Percentiles rank a stretch among this genome's conserved stretches.
These are phyloP conservation scores for Byssoonygena ceratinophila DNA, from an alignment of 2,329 filamentous ascomycete genomes.

Conservation along the genomic window DNA sequence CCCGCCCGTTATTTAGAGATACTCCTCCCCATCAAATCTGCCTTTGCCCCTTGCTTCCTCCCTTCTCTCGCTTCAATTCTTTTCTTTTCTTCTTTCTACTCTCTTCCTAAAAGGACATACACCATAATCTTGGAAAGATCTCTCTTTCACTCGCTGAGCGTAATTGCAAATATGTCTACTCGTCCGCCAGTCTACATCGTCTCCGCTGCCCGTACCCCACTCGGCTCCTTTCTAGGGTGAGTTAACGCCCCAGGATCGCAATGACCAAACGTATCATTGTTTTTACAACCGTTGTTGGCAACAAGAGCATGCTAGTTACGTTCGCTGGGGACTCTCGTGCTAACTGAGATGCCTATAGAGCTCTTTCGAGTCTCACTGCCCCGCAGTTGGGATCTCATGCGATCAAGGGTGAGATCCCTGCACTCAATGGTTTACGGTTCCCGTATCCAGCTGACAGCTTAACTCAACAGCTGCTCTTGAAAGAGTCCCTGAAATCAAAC, in stretches of 20 bases:
- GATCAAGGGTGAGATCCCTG: conserved; percentile 62
- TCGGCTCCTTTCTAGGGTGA: conserved; percentile 90
- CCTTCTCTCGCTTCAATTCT: not conserved
- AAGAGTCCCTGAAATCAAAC: conserved; percentile 74
- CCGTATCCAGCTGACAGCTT: conserved; percentile 1
- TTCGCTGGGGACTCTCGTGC: not conserved
- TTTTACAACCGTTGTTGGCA: not conserved
- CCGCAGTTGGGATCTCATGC: conserved; percentile 79
- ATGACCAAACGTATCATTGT: not conserved
- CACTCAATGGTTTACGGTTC: not conserved
- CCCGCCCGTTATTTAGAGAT: not conserved
- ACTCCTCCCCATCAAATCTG: not conserved
- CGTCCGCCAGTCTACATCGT: conserved; percentile 92
- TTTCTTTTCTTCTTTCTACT: not conserved
- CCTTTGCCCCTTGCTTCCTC: not conserved
- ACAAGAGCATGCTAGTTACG: not conserved
- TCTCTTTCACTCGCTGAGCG: not conserved
- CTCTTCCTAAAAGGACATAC: not conserved
- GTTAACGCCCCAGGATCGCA: conserved; percentile 21
- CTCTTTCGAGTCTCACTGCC: conserved; percentile 76
- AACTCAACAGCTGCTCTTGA: conserved; percentile 57
- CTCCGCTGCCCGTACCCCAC: conserved; percentile 76
- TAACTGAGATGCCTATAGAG: conserved; percentile 44
- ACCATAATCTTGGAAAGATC: too few relatives aligned
- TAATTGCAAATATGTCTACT: conserved; percentile 36